Evolutionary conservation across 108 stramenopile genomes (phyloP).

Genomic region (Schizochytrium sp.): DNA sequence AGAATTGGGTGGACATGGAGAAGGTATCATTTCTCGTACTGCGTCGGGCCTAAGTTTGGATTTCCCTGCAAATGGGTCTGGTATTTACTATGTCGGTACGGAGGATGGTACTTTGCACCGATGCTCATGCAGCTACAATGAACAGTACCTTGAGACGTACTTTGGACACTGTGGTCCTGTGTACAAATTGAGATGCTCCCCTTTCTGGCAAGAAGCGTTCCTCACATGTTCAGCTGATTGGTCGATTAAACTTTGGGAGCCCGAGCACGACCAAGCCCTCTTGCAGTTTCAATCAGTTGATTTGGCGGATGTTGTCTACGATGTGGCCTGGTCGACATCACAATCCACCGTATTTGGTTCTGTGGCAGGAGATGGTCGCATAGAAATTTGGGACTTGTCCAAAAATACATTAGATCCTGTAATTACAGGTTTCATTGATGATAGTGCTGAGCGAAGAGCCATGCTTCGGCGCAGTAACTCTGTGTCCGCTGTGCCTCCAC

Average conservation of each 20-base stretch:
- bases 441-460: constrained; percentile 41
- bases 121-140: constrained; percentile 77
- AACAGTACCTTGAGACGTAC: constrained; percentile 78
- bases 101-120: constrained; percentile 78
- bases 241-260: constrained; percentile 71
- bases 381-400: constrained; percentile 76
- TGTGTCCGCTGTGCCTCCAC: constrained; percentile 4
- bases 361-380: constrained; percentile 74
- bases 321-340: constrained; percentile 76
- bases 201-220: constrained; percentile 70
- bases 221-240: constrained; percentile 78
- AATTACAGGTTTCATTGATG: constrained; percentile 44
- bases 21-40: constrained; percentile 74
- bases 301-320: constrained; percentile 72
- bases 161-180: constrained; percentile 76
- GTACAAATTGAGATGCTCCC: constrained; percentile 74
- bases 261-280: constrained; percentile 54
- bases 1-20: constrained; percentile 4
- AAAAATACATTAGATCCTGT: constrained; percentile 70
- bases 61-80: constrained; percentile 71
- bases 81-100: constrained; percentile 72
- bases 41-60: constrained; percentile 75
- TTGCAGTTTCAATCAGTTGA: constrained; percentile 66
- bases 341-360: constrained; percentile 72
- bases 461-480: not conserved